These are phyloP conservation scores for Exophiala mesophila DNA, from an alignment of 2,329 filamentous ascomycete species.

Conservation along the genomic window DNA sequence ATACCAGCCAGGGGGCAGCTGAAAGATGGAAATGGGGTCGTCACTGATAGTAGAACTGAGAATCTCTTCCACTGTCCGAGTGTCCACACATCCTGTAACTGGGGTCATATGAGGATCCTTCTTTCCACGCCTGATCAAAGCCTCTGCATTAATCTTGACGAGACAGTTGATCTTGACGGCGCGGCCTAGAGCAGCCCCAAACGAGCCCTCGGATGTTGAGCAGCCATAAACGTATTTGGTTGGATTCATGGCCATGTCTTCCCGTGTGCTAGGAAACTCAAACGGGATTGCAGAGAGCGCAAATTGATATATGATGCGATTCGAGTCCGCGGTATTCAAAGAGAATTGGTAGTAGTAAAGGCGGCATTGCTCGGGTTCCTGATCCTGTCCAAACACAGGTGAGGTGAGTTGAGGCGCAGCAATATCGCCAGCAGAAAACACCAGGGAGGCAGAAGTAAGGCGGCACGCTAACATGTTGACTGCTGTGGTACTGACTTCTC, in stretches of 20 bases:
- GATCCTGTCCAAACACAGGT: conserved; percentile 30
- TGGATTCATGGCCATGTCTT: conserved; percentile 51
- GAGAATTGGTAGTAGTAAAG: conserved; percentile 64
- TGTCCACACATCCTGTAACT: conserved; percentile 60
- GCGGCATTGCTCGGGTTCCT: conserved; percentile 61
- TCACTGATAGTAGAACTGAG: conserved; percentile 40
- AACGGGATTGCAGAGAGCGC: conserved; percentile 61
- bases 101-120: conserved; percentile 37
- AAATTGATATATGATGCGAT: conserved; percentile 56
- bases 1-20: conserved; percentile 56
- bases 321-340: conserved; percentile 18
- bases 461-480: conserved; percentile 64
- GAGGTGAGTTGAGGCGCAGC: conserved; percentile 45
- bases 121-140: conserved; percentile 52
- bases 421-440: conserved; percentile 63
- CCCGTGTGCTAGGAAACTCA: conserved; percentile 61
- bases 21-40: conserved; percentile 59
- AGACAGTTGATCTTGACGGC: conserved; percentile 63
- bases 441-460: conserved; percentile 59
- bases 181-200: conserved; percentile 57
- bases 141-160: conserved; percentile 55
- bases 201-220: conserved; percentile 54
- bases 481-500: conserved; percentile 31
- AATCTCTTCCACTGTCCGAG: conserved; percentile 50
- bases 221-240: conserved; percentile 64